Conservation (phyloP, 2,329 filamentous ascomycete genomes). For the Westerdykella ornata region DNA sequence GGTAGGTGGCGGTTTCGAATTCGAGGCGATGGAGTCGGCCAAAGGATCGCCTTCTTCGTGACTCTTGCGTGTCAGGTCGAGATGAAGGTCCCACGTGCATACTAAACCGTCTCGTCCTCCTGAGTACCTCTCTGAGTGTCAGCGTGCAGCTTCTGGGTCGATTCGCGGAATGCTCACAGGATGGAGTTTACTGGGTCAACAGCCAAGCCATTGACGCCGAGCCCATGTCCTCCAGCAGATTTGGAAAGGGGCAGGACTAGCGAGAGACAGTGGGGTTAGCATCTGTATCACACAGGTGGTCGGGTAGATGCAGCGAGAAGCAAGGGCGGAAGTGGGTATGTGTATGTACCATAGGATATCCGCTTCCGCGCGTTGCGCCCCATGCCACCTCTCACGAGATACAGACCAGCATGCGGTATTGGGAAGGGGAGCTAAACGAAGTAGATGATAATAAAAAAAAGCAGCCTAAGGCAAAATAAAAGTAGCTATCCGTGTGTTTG, state of each 20-base stretch:
- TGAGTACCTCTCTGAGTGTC: conserved; percentile 64
- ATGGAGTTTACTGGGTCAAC: conserved; percentile 78
- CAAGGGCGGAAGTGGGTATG: conserved; percentile 14
- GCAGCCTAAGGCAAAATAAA: too few species aligned
- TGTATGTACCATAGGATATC: conserved; percentile 47
- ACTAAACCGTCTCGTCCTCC: conserved; percentile 92
- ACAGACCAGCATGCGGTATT: conserved; percentile 15
- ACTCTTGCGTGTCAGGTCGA: conserved; percentile 50
- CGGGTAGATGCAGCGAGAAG: conserved; percentile 5
- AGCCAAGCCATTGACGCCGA: conserved; percentile 91
- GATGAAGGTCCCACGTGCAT: conserved; percentile 87
- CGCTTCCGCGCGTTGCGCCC: conserved; percentile 49
- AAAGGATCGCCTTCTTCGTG: conserved; percentile 39
- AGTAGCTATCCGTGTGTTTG: too few species aligned
- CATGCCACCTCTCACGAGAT: conserved; percentile 34
- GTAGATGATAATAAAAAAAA: too few species aligned
- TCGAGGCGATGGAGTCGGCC: conserved; percentile 28
- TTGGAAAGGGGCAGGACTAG: conserved; percentile 66
- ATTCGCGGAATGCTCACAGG: conserved; percentile 55
- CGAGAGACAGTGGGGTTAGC: conserved; percentile 7
- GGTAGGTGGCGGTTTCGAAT: conserved; percentile 42
- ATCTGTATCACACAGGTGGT: conserved; percentile 3
- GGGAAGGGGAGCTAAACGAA: too few species aligned
- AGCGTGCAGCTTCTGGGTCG: conserved; percentile 7
- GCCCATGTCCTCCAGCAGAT: conserved; percentile 74